Base-by-base conservation (phyloP, 106 monocot genomes). In the Dendrobium huoshanense region DNA sequence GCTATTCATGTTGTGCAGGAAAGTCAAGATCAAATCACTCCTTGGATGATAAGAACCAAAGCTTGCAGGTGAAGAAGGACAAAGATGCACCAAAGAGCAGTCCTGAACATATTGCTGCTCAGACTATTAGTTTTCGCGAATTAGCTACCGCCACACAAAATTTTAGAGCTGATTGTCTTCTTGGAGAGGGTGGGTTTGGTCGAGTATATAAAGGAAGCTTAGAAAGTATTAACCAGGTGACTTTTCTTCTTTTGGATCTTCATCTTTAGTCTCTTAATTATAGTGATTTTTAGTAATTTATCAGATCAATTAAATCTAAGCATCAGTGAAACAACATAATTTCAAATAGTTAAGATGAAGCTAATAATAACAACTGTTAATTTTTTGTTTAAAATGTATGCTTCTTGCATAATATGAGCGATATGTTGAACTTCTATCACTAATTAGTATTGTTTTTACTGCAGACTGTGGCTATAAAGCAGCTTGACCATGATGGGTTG, bases 391-490 rank as follows among this genome's bases (percentile, higher is more conserved):
- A 25, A 65, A 65, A 25, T 24, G 9, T 25, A 22, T 65, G 41
- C 24, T 33, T 13, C 51, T 40, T 51, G 24, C 0, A 27, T 58
- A 7, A 55, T 18, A 54, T 17, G 15, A 29, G 3, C 51, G 0
- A 25, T 9, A 24, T 77, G 27, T 47, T 25, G 25, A 49, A 7
- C 29, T 49, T 13, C 8, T 51, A 11, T 54, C 20, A 10, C 33
- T 82, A 13, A 64, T 6, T 7, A 18, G 9, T 64, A 24, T 29
- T 48, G 40, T 64, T 7, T 73, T 45, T 58, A 80, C 49, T 20
- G 74, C 73, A 88, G 88, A 61, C 78, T 24, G 88, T 88, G 67
- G 88, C 88, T 61, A 85, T 88, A 77, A 88, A 88, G 78, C 85
- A 78, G 56, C 85, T 88, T 31, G 77, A 85, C 54, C 82, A 65